These are phyloP conservation scores for Hansenula sp. DNA, from an alignment of 1,139 yeast species.

Conservation along the genomic window DNA sequence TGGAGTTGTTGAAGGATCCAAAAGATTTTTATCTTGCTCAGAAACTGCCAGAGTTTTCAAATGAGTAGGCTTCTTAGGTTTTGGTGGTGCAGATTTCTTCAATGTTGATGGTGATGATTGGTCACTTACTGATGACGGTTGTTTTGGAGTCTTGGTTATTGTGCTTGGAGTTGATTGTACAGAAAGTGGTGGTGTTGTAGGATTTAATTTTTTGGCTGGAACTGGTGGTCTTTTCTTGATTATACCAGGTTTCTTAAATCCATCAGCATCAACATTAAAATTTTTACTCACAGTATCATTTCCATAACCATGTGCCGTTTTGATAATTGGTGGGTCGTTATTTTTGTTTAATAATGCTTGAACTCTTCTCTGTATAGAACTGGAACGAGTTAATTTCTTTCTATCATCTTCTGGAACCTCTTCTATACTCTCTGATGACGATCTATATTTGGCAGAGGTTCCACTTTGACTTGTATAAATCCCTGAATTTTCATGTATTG, in stretches of 20 bases:
- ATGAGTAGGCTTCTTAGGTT: constrained; percentile 56
- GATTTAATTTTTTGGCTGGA: constrained; percentile 5
- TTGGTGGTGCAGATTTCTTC: constrained; percentile 39
- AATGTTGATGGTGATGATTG: constrained; percentile 8
- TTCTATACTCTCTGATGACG: constrained; percentile 19
- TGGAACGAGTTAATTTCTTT: constrained; percentile 21
- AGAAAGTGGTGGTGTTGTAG: constrained; percentile 22
- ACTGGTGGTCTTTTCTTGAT: constrained; percentile 12
- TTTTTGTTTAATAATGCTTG: constrained; percentile 49
- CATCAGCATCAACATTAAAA: constrained; percentile 15
- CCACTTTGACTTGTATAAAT: constrained; percentile 11
- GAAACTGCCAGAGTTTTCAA: constrained; percentile 30
- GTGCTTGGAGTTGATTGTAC: constrained; percentile 28
- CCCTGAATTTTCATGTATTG: constrained; percentile 20
- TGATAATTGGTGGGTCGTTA: constrained; percentile 43
- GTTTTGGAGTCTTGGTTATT: constrained; percentile 16
- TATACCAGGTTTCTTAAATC: constrained; percentile 21
- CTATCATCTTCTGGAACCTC: constrained; percentile 13
- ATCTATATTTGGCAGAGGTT: constrained; percentile 11
- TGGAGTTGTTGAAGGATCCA: constrained; percentile 4
- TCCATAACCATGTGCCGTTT: constrained; percentile 76
- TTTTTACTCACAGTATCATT: constrained; percentile 23
- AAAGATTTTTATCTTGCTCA: background rate
- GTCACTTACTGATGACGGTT: background rate
- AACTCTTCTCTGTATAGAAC: constrained; percentile 64